Percentiles rank a stretch among this genome's conserved stretches.
These are phyloP conservation scores for Cryphonectria parasitica DNA, from an alignment of 2,329 filamentous ascomycete species.

Conservation along the genomic window DNA sequence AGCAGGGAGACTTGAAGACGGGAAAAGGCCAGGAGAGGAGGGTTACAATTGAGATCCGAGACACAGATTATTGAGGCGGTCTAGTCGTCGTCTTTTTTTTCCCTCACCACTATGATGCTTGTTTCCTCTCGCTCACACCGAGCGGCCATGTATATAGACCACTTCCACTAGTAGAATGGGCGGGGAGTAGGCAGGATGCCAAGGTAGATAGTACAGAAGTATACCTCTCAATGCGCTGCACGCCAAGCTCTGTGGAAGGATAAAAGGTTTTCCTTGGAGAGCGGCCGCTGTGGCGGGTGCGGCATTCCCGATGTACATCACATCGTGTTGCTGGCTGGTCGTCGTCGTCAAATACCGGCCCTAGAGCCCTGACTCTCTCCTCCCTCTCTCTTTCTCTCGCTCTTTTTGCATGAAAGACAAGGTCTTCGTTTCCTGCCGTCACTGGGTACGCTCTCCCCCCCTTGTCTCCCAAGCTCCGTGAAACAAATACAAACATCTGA, in stretches of 20 bases:
- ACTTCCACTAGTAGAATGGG: conserved; percentile 1
- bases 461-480: conserved; percentile 24
- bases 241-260: conserved; percentile 20
- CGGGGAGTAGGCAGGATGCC: conserved; percentile 14
- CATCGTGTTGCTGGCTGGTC: conserved; percentile 10
- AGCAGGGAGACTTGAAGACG: conserved; percentile 6
- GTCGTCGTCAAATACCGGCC: conserved; percentile 11
- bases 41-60: conserved; percentile 25
- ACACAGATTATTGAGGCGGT: conserved; percentile 26
- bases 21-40: conserved; percentile 1
- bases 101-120: neutral
- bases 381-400: neutral
- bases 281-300: conserved; percentile 26
- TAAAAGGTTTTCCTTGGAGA: conserved; percentile 4
- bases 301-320: conserved; percentile 11
- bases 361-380: neutral
- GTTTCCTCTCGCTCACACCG: neutral
- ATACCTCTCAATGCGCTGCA: conserved; percentile 12
- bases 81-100: conserved; percentile 19
- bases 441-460: conserved; percentile 15
- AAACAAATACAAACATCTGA: conserved; percentile 21
- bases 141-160: conserved; percentile 24
- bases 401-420: conserved; percentile 19
- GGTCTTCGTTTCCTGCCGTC: conserved; percentile 19
- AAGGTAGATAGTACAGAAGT: conserved; percentile 23